Evolutionary conservation across 768 basidiomycete genomes (phyloP).

Genomic region (Collybia sordida): DNA sequence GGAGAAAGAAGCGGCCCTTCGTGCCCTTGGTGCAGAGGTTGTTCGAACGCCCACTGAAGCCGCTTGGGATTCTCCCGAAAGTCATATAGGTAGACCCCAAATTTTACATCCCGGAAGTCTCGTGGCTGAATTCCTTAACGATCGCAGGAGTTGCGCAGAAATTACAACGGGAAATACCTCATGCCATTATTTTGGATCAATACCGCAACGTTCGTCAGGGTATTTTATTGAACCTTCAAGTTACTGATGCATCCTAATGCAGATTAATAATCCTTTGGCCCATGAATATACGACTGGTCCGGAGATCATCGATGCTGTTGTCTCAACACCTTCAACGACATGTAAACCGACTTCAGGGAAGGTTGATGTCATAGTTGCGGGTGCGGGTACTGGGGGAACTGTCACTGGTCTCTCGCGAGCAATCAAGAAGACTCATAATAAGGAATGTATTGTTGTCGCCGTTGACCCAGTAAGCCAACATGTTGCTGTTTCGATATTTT

Average conservation of each 20-base stretch:
- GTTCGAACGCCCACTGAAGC: constrained; percentile 91
- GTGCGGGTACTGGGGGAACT: constrained; percentile 95
- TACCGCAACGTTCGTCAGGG: constrained; percentile 65
- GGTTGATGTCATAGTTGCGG: constrained; percentile 80
- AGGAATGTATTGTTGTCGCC: constrained; percentile 73
- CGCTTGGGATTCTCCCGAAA: constrained; percentile 85
- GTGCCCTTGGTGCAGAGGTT: constrained; percentile 92
- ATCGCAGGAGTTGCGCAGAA: constrained; percentile 81
- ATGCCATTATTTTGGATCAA: constrained; percentile 91
- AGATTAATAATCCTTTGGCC: constrained; percentile 85
- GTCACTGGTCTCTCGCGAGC: constrained; percentile 84
- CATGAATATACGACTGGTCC: constrained; percentile 90
- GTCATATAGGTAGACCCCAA: constrained; percentile 81
- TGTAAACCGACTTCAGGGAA: constrained; percentile 63
- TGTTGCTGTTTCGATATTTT: not conserved
- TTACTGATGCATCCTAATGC: constrained; percentile 7
- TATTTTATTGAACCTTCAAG: not conserved
- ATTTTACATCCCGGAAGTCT: constrained; percentile 35
- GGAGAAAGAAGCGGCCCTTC: constrained; percentile 93
- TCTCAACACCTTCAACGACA: constrained; percentile 59
- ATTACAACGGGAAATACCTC: constrained; percentile 74
- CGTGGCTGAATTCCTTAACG: constrained; percentile 89
- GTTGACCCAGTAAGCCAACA: constrained; percentile 76
- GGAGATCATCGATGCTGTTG: constrained; percentile 84
- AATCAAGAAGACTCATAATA: constrained; percentile 77